These are phyloP conservation scores for Dipteronia dyeriana DNA, from an alignment of 345 rosid genomes.

Conservation along the genomic window DNA sequence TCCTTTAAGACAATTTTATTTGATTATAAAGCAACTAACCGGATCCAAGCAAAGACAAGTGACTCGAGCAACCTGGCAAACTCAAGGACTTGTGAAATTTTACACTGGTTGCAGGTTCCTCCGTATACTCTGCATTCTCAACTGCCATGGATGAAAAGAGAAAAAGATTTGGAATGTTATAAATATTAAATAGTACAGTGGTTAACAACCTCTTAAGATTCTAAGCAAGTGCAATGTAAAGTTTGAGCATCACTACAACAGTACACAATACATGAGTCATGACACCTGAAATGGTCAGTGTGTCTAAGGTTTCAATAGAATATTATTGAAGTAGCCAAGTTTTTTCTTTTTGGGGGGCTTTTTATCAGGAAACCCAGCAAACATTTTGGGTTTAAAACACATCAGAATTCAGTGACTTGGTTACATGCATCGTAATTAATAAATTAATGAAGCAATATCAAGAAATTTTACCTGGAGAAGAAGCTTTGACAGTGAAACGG, in stretches of 20 bases:
- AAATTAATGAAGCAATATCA: background rate
- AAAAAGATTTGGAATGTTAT: background rate
- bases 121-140: constrained; percentile 54
- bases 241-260: background rate
- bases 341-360: too few relatives aligned
- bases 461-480: constrained; percentile 47
- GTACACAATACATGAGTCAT: background rate
- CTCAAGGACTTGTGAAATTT: constrained; percentile 64
- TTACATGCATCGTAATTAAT: background rate
- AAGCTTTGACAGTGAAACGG: constrained; percentile 34
- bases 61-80: constrained; percentile 68
- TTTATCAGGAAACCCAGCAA: too few relatives aligned
- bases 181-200: background rate
- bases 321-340: too few relatives aligned
- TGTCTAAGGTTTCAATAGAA: too few relatives aligned
- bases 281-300: too few relatives aligned
- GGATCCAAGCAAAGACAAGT: constrained; percentile 67
- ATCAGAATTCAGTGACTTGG: too few relatives aligned
- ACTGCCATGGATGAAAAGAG: constrained; percentile 33
- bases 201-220: background rate
- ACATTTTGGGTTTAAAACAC: too few relatives aligned
- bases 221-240: background rate
- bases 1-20: background rate
- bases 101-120: constrained; percentile 68
- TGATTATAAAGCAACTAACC: constrained; percentile 41